These are phyloP conservation scores for Diplodia scrobiculata DNA, from an alignment of 2,329 filamentous ascomycete species.

Conservation along the genomic window DNA sequence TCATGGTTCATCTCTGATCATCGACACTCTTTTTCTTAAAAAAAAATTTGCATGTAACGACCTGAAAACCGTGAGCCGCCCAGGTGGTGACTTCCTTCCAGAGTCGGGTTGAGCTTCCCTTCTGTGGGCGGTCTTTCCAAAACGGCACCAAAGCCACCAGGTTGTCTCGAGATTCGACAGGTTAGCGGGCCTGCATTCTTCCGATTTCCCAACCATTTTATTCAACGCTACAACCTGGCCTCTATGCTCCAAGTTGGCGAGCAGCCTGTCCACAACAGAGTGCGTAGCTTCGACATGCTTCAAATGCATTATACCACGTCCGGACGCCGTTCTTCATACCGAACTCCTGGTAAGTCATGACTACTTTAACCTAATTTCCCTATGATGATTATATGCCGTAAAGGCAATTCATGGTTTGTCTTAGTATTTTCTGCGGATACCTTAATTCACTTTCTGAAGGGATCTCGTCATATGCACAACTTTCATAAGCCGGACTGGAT, in stretches of 20 bases:
- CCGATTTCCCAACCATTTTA: neutral
- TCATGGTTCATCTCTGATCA: constrained; percentile 15
- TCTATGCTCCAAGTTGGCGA: neutral
- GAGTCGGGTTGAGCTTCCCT: neutral
- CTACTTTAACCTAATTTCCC: neutral
- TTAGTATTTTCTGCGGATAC: neutral
- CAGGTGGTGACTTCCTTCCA: neutral
- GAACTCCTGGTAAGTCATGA: neutral
- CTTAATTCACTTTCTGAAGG: constrained; percentile 1
- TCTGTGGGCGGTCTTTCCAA: neutral
- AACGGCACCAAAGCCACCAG: neutral
- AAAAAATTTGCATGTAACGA: neutral
- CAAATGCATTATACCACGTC: neutral
- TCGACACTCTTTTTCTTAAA: neutral
- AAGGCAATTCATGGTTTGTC: constrained; percentile 22
- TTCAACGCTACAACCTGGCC: neutral
- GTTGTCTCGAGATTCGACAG: neutral
- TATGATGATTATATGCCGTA: neutral
- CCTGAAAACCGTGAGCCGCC: neutral
- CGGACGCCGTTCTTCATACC: neutral
- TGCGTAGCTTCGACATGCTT: neutral
- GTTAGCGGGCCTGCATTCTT: neutral
- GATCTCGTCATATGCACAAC: neutral
- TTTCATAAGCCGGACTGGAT: neutral
- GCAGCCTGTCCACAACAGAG: neutral